These are phyloP conservation scores for Cutaneotrichosporon cavernicola DNA, from an alignment of 1,284 basidiomycete genomes.

Conservation along the genomic window DNA sequence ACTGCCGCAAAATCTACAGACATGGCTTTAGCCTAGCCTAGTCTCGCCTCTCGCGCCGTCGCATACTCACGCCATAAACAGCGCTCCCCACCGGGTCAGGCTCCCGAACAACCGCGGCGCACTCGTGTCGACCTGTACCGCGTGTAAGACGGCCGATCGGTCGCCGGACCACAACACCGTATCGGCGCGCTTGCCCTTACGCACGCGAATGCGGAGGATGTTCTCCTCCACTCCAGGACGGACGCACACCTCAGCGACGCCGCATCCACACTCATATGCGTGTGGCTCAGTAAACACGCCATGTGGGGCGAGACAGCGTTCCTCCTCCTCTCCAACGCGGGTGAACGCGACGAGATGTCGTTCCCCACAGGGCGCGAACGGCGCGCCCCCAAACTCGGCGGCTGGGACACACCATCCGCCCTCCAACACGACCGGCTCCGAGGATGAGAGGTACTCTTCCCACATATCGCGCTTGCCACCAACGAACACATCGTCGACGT, in stretches of 20 bases:
- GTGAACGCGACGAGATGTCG: slow-evolving; percentile 18
- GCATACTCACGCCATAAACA: slow-evolving; percentile 40
- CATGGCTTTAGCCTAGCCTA: too few relatives aligned
- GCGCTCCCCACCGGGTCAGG: slow-evolving; percentile 31
- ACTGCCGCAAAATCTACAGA: too few relatives aligned
- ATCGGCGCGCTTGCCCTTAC: slow-evolving; percentile 12
- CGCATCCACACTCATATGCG: slow-evolving; percentile 9
- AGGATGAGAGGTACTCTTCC: slow-evolving; percentile 32
- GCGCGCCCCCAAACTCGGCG: slow-evolving; percentile 15
- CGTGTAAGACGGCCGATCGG: slow-evolving; percentile 29
- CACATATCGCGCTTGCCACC: slow-evolving; percentile 31
- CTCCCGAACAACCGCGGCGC: slow-evolving; percentile 29
- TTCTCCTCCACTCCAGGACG: slow-evolving; percentile 28
- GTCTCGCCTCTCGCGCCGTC: too few relatives aligned
- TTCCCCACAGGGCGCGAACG: slow-evolving; percentile 13
- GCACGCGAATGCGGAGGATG: slow-evolving; percentile 37
- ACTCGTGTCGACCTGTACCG: slow-evolving; percentile 32
- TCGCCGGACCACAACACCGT: slow-evolving; percentile 42
- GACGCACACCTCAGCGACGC: slow-evolving; percentile 37
- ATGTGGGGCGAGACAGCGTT: slow-evolving; percentile 37
- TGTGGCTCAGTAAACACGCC: slow-evolving; percentile 27
- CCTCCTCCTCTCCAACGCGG: slow-evolving; percentile 23
- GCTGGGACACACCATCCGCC: slow-evolving; percentile 23
- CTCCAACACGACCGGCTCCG: not conserved
- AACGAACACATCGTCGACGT: slow-evolving; percentile 42